These are phyloP conservation scores for Saccharomyces hybrid DNA, from an alignment of 1,139 yeast genomes.

Conservation along the genomic window DNA sequence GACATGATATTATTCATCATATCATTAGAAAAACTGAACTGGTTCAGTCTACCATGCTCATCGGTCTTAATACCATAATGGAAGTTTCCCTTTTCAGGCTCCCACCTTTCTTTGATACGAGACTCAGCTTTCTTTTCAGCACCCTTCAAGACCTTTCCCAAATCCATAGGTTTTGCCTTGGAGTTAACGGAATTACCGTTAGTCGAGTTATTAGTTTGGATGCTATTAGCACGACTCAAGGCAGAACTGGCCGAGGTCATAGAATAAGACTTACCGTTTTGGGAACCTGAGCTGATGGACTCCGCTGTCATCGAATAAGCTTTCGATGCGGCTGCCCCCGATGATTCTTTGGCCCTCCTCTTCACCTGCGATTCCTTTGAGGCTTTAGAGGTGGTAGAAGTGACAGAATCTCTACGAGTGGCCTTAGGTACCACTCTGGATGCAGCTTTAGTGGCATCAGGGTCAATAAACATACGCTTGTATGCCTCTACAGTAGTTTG, in stretches of 20 bases:
- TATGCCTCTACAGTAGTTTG: constrained; percentile 60
- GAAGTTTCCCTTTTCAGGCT: constrained; percentile 23
- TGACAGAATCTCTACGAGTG: neutral
- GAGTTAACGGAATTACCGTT: constrained; percentile 3
- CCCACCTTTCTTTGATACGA: constrained; percentile 21
- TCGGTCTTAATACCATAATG: constrained; percentile 19
- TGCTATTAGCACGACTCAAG: constrained; percentile 1
- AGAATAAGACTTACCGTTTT: constrained; percentile 19
- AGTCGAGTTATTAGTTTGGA: neutral
- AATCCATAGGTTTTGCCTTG: constrained; percentile 18
- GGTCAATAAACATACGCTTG: constrained; percentile 50
- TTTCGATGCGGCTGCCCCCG: constrained; percentile 26
- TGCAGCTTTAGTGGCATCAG: constrained; percentile 31
- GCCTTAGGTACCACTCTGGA: neutral
- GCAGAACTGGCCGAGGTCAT: constrained; percentile 12
- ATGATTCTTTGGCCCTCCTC: constrained; percentile 8
- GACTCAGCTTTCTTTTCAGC: constrained; percentile 28
- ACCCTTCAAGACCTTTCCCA: constrained; percentile 26
- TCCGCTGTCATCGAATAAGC: constrained; percentile 23
- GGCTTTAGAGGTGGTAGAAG: constrained; percentile 7
- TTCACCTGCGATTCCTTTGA: neutral
- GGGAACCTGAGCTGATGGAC: constrained; percentile 12
- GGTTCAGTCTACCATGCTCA: constrained; percentile 6
- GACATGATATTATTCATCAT: constrained; percentile 15
- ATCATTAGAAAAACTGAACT: constrained; percentile 7